A percentile compares a stretch with the other conserved stretches of the same genome.
Evolutionary conservation across 495 filamentous ascomycete species (phyloP).

Genomic region (Trichoderma erinaceum): DNA sequence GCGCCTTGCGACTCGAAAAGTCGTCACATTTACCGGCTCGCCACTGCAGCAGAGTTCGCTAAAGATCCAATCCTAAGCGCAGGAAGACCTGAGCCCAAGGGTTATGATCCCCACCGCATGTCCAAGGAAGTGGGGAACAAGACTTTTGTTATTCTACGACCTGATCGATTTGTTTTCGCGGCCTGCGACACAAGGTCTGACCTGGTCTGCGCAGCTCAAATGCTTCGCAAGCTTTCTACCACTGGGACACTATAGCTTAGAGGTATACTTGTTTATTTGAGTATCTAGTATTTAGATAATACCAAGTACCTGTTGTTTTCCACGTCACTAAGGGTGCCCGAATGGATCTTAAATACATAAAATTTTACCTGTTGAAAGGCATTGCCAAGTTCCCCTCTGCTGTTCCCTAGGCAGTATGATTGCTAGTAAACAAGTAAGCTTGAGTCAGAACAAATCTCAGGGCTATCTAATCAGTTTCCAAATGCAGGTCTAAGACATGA

Average conservation of each 20-base stretch:
- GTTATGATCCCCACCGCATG: constrained; percentile 11
- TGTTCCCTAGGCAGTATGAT: not conserved
- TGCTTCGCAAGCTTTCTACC: not conserved
- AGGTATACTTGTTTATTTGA: not conserved
- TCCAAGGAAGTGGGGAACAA: not conserved
- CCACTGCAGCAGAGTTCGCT: constrained; percentile 1
- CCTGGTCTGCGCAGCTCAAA: not conserved
- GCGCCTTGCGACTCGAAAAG: not conserved
- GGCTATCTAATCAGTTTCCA: too few species aligned
- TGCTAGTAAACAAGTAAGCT: not conserved
- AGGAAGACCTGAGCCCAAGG: constrained; percentile 1
- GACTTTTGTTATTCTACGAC: constrained; percentile 12
- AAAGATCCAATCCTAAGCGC: not conserved
- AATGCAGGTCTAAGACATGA: too few species aligned
- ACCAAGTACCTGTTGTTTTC: too few species aligned
- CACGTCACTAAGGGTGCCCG: too few species aligned
- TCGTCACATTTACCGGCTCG: not conserved
- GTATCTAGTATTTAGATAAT: too few species aligned
- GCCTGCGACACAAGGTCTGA: constrained; percentile 9
- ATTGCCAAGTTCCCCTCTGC: not conserved
- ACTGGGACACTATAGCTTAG: not conserved
- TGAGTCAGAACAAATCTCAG: not conserved
- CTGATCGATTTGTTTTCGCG: constrained; percentile 17
- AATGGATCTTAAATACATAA: not conserved
- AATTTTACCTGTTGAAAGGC: not conserved